Conservation (phyloP, 2,329 filamentous ascomycete genomes). For the Fusarium poae region DNA sequence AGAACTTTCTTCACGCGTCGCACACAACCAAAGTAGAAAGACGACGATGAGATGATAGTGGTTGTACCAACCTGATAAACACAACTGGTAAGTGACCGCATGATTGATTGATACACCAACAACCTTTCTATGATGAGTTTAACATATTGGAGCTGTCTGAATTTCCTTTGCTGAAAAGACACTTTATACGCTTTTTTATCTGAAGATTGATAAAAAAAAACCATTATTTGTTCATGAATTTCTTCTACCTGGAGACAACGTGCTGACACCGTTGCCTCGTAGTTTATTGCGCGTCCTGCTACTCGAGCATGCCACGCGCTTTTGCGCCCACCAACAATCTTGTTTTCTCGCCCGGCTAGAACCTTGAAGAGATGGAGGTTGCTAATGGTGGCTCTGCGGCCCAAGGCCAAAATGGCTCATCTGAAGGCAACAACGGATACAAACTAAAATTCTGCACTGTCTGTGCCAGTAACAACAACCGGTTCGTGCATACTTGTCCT, state of each 20-base stretch:
- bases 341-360: conserved; percentile 38
- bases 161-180: conserved; percentile 71
- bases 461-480: conserved; percentile 98
- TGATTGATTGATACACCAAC: background rate
- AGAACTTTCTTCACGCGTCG: conserved; percentile 22
- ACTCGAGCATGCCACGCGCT: conserved; percentile 44
- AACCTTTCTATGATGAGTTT: conserved; percentile 59
- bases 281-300: conserved; percentile 22
- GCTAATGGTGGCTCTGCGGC: conserved; percentile 56
- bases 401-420: conserved; percentile 58
- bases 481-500: conserved; percentile 66
- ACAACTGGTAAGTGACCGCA: conserved; percentile 44
- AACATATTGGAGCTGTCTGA: conserved; percentile 84
- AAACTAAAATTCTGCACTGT: conserved; percentile 98
- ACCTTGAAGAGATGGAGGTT: conserved; percentile 56
- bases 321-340: conserved; percentile 24
- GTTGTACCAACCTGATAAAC: background rate
- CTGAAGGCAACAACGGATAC: conserved; percentile 71
- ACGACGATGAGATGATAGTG: conserved; percentile 24
- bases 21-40: conserved; percentile 10
- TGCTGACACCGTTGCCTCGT: conserved; percentile 26
- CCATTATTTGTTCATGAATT: conserved; percentile 5
- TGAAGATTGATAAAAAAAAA: conserved; percentile 51
- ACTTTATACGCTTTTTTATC: conserved; percentile 69
- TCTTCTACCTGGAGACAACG: background rate